phyloP scores from a whole-genome alignment of 441 rosid genomes.

The Syzygium syzygioides region DNA sequence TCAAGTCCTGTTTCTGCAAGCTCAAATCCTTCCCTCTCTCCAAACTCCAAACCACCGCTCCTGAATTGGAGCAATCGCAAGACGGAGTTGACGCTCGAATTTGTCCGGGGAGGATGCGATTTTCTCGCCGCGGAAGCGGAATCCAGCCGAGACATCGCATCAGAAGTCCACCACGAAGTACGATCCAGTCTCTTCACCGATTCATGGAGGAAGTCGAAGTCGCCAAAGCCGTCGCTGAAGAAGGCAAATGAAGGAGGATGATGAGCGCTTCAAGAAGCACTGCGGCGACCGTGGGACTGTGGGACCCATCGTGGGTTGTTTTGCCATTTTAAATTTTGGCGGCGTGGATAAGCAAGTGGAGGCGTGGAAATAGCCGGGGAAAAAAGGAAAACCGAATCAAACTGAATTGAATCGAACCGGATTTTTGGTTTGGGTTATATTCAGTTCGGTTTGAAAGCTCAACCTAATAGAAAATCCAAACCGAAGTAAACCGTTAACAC shows the following conservation, averaged over 20 bases:
- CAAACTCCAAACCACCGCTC: background rate
- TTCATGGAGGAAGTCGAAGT: slow-evolving; percentile 15
- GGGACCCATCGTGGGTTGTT: background rate
- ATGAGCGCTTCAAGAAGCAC: slow-evolving; percentile 11
- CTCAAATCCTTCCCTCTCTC: slow-evolving; percentile 59
- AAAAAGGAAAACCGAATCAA: too few species aligned
- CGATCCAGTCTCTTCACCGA: slow-evolving; percentile 17
- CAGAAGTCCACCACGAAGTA: slow-evolving; percentile 12
- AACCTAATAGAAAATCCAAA: too few species aligned
- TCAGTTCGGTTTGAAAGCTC: too few species aligned
- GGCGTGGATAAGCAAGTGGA: background rate
- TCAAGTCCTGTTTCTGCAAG: slow-evolving; percentile 56
- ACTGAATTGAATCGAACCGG: too few species aligned
- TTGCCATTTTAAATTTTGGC: background rate
- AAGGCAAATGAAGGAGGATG: too few species aligned
- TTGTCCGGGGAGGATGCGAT: too few species aligned
- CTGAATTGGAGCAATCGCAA: slow-evolving; percentile 1
- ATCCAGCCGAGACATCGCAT: background rate
- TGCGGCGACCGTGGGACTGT: background rate
- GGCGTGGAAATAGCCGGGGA: background rate
- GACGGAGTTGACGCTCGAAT: background rate
- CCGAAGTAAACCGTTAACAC: too few species aligned
- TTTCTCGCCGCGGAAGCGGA: background rate
- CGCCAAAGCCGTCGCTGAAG: slow-evolving; percentile 8
- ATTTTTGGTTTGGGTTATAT: too few species aligned